Evolutionary conservation across 257 asterid species (phyloP), one percentile per base, ranked within the genome.

Genomic region (Fraxinus excelsior): DNA sequence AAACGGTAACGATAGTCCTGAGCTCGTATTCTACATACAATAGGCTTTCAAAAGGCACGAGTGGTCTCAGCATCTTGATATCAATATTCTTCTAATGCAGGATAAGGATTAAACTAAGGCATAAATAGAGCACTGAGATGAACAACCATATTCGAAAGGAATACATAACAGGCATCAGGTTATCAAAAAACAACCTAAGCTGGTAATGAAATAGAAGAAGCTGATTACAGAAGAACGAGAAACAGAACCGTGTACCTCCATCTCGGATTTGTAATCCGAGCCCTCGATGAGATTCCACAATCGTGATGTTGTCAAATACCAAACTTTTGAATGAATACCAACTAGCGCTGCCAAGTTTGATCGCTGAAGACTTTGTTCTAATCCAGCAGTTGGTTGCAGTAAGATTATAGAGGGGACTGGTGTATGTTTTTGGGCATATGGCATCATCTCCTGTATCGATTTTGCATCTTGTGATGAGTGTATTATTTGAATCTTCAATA

Each of bases 371-470:
- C 85, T 95, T 95, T 7, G 96, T 90, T 60, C 87, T 85, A 66
- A 93, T 93, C 99, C 98, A 91, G 84, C 92, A 84, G 79, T 84
- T 58, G 51, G 94, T 91, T 7, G 89, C 99, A 8, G 97, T 88
- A 62, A 95, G 92, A 74, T 95, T 95, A 86, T 84, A 60, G 26
- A 95, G 80, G 53, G 96, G 94, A 25, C 89, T 84, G 0, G 88
- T 89, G 51, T 74, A 88, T 16, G 98, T 90, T 85, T 95, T 95
- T 21, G 96, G 98, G 71, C 99, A 95, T 38, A 95, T 93, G 68
- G 97, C 99, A 88, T 95, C 99, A 42, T 95, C 99, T n/a, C 99
- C 99, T 0, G 99, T 95, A 49, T 95, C 40, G 38, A 95, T 95
- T 42, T 68, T 81, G 93, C 96, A 88, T 71, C 96, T 85, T 29